Base-by-base conservation (phyloP, 2,329 filamentous ascomycete genomes). In the Fusarium circinatum region DNA sequence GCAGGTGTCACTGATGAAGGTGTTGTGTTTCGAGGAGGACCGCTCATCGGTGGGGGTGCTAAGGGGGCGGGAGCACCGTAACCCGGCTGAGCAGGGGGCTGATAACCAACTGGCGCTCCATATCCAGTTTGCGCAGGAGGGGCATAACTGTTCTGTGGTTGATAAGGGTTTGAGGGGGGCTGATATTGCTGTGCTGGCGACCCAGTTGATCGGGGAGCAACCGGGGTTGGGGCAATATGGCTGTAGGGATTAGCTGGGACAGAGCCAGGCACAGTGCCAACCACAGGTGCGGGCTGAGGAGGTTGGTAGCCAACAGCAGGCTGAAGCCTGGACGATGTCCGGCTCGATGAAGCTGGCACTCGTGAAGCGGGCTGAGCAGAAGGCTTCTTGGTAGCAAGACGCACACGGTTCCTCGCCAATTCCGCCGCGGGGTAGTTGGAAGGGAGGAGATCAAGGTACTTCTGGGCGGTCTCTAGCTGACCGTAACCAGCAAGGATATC, bases 401-500 rank as follows among this genome's bases (percentile, higher is more conserved):
- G 93, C 76, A 99, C 92, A 60, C 96, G 91, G 82, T 93, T 93
- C 74, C 95, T 90, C 34, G 96, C 94, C 75, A 96, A 89, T 75
- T 98, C 94, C 41, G 96, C 96, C 65, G 94, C 93, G 44, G 94
- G 92, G 81, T 97, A 98, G 73, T 91, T 91, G 45, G 88, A 85
- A 22, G 96, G 96, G 51, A 99, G 88, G 60, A 99, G 90, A 79
- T 95, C 90, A 45, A 99, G 89, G 79, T 99, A 99, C 82, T 93
- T 95, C 83, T 98, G 93, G 10, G 96, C 97, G 76, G 95, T 90
- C 38, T 91, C 88, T 61, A 99, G 86, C 78, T 97, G 94, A 18
- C 97, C 96, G 79, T 98, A 94, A 12, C 94, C 91, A 52, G 96
- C 95, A 65, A 97, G 91, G 75, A 99, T 95, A 80, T 99, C 96